Evolutionary conservation across 257 asterid genomes (phyloP).

Genomic region (Ilex asprella): DNA sequence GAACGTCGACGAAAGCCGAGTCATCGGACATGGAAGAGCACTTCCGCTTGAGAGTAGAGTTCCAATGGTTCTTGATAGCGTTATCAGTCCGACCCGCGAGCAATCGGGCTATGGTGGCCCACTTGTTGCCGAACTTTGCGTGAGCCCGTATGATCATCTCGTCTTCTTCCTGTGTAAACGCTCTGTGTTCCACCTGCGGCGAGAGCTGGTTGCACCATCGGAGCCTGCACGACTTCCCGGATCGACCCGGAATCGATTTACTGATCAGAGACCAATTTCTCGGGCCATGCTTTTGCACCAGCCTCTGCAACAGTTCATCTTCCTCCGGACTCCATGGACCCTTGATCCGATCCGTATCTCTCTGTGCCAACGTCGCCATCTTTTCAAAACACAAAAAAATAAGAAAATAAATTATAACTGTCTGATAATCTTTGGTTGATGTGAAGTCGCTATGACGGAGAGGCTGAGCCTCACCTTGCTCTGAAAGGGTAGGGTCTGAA

Average conservation of each 20-base stretch:
- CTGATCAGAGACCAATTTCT: constrained; percentile 38
- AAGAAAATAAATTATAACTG: too few relatives aligned
- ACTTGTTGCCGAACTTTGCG: constrained; percentile 26
- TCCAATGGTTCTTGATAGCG: constrained; percentile 12
- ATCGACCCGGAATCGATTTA: constrained; percentile 34
- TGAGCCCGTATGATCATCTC: constrained; percentile 29
- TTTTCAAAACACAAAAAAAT: too few relatives aligned
- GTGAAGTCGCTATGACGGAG: too few relatives aligned
- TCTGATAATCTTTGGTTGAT: too few relatives aligned
- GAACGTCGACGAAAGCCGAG: not conserved
- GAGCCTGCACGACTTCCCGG: constrained; percentile 40
- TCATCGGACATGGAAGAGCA: constrained; percentile 19
- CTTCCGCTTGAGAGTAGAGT: constrained; percentile 13
- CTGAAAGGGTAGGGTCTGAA: not conserved
- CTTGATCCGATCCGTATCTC: constrained; percentile 31
- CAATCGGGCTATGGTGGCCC: constrained; percentile 11
- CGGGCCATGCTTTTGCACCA: constrained; percentile 36
- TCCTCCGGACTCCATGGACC: constrained; percentile 34
- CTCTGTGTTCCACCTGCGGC: constrained; percentile 39
- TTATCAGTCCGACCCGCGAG: constrained; percentile 8
- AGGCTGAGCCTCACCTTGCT: too few relatives aligned
- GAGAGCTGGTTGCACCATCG: constrained; percentile 48
- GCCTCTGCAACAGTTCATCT: constrained; percentile 26
- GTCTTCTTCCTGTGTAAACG: constrained; percentile 28
- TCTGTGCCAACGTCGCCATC: not conserved